Base-by-base conservation (phyloP, 2,329 filamentous ascomycete species). In the Aspergillus melleus region DNA sequence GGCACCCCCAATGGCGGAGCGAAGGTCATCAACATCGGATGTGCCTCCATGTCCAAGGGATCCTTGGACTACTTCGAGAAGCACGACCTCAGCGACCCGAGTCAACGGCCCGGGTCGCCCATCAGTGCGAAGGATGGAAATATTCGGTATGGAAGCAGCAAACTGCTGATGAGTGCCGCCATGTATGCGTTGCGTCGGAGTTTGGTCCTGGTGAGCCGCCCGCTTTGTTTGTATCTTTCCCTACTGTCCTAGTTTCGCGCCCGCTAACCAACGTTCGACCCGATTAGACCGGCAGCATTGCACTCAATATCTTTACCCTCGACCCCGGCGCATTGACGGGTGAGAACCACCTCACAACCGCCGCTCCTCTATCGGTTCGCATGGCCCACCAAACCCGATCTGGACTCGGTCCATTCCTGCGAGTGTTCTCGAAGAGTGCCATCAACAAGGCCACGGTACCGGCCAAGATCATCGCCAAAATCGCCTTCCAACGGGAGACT, bases 101-200 rank as follows among this genome's bases (percentile, higher is more conserved):
- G 57, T 24, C 58, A 59, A 30, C 58, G 46, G 12, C 60, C 65
- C n/a, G 73, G 70, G 14, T 68, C 69, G 10, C 49, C 63, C 10
- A 55, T 75, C 53, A 67, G 67, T 57, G 65, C 62, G 14, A 73
- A 71, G 55, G 71, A 76, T 64, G 70, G 63, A 14, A 68, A 65
- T 50, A 44, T 65, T 22, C 70, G 73, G 19, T 74, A 70, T 55
- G 71, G 70, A 24, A 76, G 74, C 58, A 76, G 73, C 59, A 76
- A 76, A 58, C 54, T 76, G 29, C 56, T 76, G 19, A 71, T 70
- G 58, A 73, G 68, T 54, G 68, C 70, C 8, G 70, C 71, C 19
- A 70, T 76, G 68, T 76, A 76, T 68, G 72, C 73, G 47, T 63
- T 76, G 64, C 70, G 73, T 50, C 70, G 74, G 44, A 76, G 74